Conservation (phyloP, 176 grass and related monocot species). For the Zoysia japonica region DNA sequence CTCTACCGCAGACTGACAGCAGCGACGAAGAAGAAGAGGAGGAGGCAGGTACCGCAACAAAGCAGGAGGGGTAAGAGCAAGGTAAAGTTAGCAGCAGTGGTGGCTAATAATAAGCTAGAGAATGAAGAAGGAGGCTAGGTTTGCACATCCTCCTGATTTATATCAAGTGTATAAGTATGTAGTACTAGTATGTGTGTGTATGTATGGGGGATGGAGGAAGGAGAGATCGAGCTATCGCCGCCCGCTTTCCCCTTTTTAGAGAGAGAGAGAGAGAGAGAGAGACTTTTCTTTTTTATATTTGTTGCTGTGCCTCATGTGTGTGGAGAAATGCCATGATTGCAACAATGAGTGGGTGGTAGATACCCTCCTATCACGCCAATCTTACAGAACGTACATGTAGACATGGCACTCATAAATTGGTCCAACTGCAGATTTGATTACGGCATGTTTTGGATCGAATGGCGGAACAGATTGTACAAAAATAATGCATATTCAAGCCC, state of each 20-base stretch:
- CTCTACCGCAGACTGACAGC: not conserved
- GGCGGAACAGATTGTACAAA: no score
- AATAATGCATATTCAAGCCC: no score
- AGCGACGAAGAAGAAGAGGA: slow-evolving; percentile 18
- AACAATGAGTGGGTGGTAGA: slow-evolving; percentile 83
- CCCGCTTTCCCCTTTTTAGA: slow-evolving; percentile 49
- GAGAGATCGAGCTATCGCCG: slow-evolving; percentile 49
- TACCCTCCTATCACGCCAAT: slow-evolving; percentile 37
- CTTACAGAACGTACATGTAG: slow-evolving; percentile 14
- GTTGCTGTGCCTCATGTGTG: slow-evolving; percentile 39
- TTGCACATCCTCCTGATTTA: no score
- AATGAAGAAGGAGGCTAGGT: not conserved
- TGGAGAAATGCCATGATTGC: slow-evolving; percentile 58
- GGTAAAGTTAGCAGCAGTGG: slow-evolving; percentile 15
- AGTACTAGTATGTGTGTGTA: no score
- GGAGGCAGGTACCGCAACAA: not conserved
- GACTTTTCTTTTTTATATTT: slow-evolving; percentile 21
- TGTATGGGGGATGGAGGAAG: slow-evolving; percentile 3
- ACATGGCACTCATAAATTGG: slow-evolving; percentile 11
- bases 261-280: slow-evolving; percentile 34
- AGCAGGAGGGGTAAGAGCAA: slow-evolving; percentile 8
- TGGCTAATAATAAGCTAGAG: not conserved
- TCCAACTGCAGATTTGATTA: not conserved
- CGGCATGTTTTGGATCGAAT: no score
- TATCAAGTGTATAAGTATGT: no score